Evolutionary conservation across 75 land plant species (phyloP), one percentile per base, ranked within the genome.

Genomic region (Sequoiadendron giganteum): DNA sequence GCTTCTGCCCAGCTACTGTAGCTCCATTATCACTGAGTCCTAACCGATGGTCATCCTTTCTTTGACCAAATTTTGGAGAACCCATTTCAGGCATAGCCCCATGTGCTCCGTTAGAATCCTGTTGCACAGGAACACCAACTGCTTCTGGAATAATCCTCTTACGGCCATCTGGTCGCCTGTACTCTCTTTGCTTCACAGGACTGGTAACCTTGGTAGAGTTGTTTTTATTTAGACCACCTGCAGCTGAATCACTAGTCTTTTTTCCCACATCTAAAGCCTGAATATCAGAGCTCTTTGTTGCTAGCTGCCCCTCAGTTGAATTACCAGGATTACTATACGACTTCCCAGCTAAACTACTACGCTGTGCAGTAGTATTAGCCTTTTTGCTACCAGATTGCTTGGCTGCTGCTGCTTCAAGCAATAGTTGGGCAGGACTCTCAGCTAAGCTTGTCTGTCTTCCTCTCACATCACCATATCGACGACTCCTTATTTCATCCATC

Each of bases 121-220:
- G 91, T 39, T 94, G 92, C 61, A 83, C 58, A 86, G 96, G 91
- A 81, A 90, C 94, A 8, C 97, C 97, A 87, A 97, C 93, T 87
- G 99, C 98, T 91, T 98, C 97, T 19, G 99, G 99, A 70, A 98
- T 98, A 78, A 98, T 98, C 76, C 99, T 89, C 86, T 96, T 95
- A 83, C 99, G 92, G 1, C 99, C 99, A 94, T 98, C 99, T 81
- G 98, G 94, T 16, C 97, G 89, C 68, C 99, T 91, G 85, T 98
- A 98, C 87, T 98, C 99, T 88, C 91, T 94, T 86, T 98, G 99
- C 87, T 97, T 95, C 25, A 95, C 95, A 73, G 97, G 99, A 92
- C 95, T 96, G 30, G 94, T 86, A 68, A 85, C 85, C 76, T 90
- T 87, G 16, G 85, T 87, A 87, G 93, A 73, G 81, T 91, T 18